Evolutionary conservation across 2,329 filamentous ascomycete genomes (phyloP).

Genomic region (Fusarium nanum): DNA sequence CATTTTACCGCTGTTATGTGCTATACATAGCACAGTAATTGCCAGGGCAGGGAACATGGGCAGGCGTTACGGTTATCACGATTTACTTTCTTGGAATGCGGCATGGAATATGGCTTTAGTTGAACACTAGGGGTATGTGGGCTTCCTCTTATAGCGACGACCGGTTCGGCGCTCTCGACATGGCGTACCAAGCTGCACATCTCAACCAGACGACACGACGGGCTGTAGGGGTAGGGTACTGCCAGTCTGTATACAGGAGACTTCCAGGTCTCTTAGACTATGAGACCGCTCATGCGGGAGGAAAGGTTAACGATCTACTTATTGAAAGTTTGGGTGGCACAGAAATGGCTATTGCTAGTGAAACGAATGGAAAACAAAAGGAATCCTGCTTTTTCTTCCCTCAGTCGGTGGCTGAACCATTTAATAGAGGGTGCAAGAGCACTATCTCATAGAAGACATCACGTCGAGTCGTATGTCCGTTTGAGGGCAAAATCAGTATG

Average conservation of each 20-base stretch:
- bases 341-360: slow-evolving; percentile 1
- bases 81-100: slow-evolving; percentile 30
- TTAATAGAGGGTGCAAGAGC: slow-evolving; percentile 1
- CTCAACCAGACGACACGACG: not conserved
- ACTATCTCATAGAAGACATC: slow-evolving; percentile 8
- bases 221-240: slow-evolving; percentile 10
- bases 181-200: slow-evolving; percentile 12
- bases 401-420: slow-evolving; percentile 17
- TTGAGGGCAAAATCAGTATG: slow-evolving; percentile 3
- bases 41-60: slow-evolving; percentile 18
- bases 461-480: slow-evolving; percentile 2
- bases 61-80: slow-evolving; percentile 37
- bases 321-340: slow-evolving; percentile 4
- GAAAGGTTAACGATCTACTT: slow-evolving; percentile 32
- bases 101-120: slow-evolving; percentile 19
- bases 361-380: slow-evolving; percentile 27
- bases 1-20: slow-evolving; percentile 21
- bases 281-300: slow-evolving; percentile 47
- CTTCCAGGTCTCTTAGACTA: slow-evolving; percentile 45
- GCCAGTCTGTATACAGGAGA: slow-evolving; percentile 28
- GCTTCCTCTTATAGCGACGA: slow-evolving; percentile 20
- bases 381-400: slow-evolving; percentile 21
- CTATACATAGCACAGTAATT: slow-evolving; percentile 25
- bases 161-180: slow-evolving; percentile 28
- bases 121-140: slow-evolving; percentile 15